Evolutionary conservation across 139 green algal genomes (phyloP).

Genomic region (Chlorella sp.): DNA sequence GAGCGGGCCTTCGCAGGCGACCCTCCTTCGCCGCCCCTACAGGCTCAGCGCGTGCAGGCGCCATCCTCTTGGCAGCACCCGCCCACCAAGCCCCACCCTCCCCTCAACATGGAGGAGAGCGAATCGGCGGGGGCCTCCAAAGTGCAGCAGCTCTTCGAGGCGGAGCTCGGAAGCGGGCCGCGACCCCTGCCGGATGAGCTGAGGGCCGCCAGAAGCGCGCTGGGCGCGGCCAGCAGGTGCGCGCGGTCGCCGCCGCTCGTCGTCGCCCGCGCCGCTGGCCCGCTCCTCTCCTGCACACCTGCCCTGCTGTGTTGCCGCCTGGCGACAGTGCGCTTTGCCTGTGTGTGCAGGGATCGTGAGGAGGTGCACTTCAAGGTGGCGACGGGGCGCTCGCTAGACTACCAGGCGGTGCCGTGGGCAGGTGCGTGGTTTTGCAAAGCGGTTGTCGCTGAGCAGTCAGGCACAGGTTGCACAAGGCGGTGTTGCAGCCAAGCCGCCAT

Average conservation of each 20-base stretch:
- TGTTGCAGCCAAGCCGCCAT: too few relatives aligned
- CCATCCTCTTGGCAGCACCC: too few relatives aligned
- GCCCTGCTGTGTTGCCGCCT: neutral
- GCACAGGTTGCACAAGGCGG: too few relatives aligned
- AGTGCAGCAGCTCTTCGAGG: slow-evolving; percentile 27
- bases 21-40: too few relatives aligned
- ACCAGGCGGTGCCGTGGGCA: slow-evolving; percentile 18
- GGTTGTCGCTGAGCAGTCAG: neutral
- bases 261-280: neutral
- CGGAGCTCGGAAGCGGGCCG: neutral
- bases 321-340: too few relatives aligned
- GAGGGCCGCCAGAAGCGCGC: neutral
- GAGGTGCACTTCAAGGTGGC: slow-evolving; percentile 15
- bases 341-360: neutral
- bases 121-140: too few relatives aligned
- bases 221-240: neutral
- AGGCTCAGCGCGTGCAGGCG: too few relatives aligned
- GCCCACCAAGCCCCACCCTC: too few relatives aligned
- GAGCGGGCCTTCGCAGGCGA: too few relatives aligned
- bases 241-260: too few relatives aligned
- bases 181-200: neutral
- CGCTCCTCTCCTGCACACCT: neutral
- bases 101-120: too few relatives aligned
- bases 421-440: neutral
- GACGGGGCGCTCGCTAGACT: neutral